Evolutionary conservation across 116 monocot species (phyloP).

Genomic region (Iris pallida): DNA sequence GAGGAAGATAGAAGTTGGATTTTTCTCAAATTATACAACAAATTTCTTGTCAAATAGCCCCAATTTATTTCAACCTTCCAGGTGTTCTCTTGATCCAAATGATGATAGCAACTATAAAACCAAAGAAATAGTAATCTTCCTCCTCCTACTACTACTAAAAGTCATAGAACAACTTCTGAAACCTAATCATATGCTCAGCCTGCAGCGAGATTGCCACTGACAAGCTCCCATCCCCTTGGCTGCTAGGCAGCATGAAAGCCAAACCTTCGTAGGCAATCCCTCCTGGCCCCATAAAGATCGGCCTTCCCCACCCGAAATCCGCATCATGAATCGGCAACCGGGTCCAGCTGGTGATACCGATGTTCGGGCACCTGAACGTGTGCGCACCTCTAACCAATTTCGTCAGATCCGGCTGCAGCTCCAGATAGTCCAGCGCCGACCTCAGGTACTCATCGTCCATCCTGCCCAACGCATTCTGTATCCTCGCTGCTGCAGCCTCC

Average conservation of each 20-base stretch:
- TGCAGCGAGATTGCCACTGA: conserved; percentile 38
- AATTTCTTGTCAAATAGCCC: too few relatives aligned
- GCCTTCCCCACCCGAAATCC: conserved; percentile 50
- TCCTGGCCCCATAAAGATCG: conserved; percentile 48
- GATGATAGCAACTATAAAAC: too few relatives aligned
- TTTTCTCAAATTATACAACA: too few relatives aligned
- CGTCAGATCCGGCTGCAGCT: conserved; percentile 35
- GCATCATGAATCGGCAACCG: conserved; percentile 41
- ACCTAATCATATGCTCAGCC: conserved; percentile 34
- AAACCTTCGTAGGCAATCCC: conserved; percentile 36
- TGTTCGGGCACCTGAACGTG: conserved; percentile 32
- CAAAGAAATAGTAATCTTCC: too few relatives aligned
- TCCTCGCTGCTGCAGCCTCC: conserved; percentile 13
- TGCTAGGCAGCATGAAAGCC: conserved; percentile 37
- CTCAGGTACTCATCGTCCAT: conserved; percentile 40
- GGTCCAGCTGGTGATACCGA: conserved; percentile 40
- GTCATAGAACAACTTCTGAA: conserved; percentile 35
- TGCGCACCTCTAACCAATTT: conserved; percentile 30
- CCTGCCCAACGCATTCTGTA: conserved; percentile 17
- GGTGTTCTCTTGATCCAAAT: too few relatives aligned
- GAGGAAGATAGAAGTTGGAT: too few relatives aligned
- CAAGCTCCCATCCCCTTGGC: conserved; percentile 30
- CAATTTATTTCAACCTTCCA: too few relatives aligned
- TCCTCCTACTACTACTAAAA: too few relatives aligned
- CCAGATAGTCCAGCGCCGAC: conserved; percentile 45